These are phyloP conservation scores for Niveomyces coronatus DNA, from an alignment of 2,329 filamentous ascomycete species.

Conservation along the genomic window DNA sequence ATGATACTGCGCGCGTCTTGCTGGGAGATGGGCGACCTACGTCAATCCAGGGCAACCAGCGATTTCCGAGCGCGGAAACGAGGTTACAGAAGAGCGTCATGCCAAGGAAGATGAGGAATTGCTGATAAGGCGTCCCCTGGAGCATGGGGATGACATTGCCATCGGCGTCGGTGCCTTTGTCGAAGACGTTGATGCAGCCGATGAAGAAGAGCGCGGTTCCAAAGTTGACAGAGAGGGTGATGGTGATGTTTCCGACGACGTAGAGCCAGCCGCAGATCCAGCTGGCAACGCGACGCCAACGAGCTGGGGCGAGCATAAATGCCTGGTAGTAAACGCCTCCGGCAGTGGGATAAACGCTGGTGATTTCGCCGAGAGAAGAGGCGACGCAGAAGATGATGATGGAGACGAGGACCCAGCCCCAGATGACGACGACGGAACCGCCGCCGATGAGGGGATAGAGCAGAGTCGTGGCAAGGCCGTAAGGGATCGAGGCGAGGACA, in stretches of 20 bases:
- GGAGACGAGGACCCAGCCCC: slow-evolving; percentile 62
- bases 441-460: slow-evolving; percentile 57
- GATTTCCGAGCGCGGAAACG: slow-evolving; percentile 58
- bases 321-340: slow-evolving; percentile 70
- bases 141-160: slow-evolving; percentile 34
- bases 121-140: slow-evolving; percentile 47
- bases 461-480: slow-evolving; percentile 61
- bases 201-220: slow-evolving; percentile 58
- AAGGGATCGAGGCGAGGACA: slow-evolving; percentile 64
- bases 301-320: slow-evolving; percentile 57
- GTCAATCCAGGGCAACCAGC: slow-evolving; percentile 56
- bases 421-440: slow-evolving; percentile 59
- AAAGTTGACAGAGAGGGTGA: slow-evolving; percentile 75
- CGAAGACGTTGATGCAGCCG: slow-evolving; percentile 46
- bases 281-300: slow-evolving; percentile 51
- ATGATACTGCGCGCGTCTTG: too few relatives aligned
- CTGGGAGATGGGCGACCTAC: slow-evolving; percentile 37
- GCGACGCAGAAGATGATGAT: slow-evolving; percentile 62
- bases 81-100: slow-evolving; percentile 55
- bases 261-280: slow-evolving; percentile 71
- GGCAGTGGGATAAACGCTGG: slow-evolving; percentile 65
- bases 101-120: slow-evolving; percentile 61
- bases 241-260: slow-evolving; percentile 70
- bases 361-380: slow-evolving; percentile 61
- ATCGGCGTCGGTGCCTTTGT: slow-evolving; percentile 32